phyloP scores from a whole-genome alignment of 1,284 basidiomycete species.

The Puccinia horiana region DNA sequence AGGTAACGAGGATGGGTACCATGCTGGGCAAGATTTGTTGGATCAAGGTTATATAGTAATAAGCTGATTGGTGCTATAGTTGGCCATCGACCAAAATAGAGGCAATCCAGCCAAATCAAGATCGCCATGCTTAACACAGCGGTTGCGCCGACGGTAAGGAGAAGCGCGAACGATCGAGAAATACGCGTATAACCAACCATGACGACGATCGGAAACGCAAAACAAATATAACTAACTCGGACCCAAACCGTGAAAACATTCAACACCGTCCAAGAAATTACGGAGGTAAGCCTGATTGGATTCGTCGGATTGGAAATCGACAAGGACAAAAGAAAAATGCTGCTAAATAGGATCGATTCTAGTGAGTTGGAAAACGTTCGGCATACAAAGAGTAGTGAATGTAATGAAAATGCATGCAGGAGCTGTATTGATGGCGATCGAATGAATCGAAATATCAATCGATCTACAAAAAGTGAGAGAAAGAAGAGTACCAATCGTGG shows the following conservation, averaged over 20 bases:
- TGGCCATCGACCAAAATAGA: slow-evolving; percentile 30
- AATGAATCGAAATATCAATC: neutral
- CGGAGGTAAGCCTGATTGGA: neutral
- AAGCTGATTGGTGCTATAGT: slow-evolving; percentile 56
- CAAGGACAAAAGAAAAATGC: slow-evolving; percentile 32
- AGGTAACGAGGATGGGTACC: slow-evolving; percentile 58
- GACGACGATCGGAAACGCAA: slow-evolving; percentile 17
- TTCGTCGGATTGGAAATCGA: slow-evolving; percentile 3
- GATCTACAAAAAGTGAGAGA: slow-evolving; percentile 51
- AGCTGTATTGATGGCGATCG: slow-evolving; percentile 43
- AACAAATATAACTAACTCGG: slow-evolving; percentile 24
- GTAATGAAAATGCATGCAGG: slow-evolving; percentile 53
- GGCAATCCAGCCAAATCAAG: slow-evolving; percentile 17
- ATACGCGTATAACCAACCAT: slow-evolving; percentile 14
- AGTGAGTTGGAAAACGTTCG: slow-evolving; percentile 58
- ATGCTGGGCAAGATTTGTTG: slow-evolving; percentile 56
- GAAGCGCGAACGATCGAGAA: neutral
- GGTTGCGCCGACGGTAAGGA: neutral
- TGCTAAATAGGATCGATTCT: slow-evolving; percentile 54
- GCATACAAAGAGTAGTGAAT: slow-evolving; percentile 56
- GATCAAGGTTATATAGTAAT: slow-evolving; percentile 57
- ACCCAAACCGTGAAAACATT: slow-evolving; percentile 34
- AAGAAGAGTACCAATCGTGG: slow-evolving; percentile 52
- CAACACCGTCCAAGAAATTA: slow-evolving; percentile 21
- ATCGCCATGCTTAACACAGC: neutral